Conservation (phyloP, 805 yeast genomes). For the Yarrowia porcina region DNA sequence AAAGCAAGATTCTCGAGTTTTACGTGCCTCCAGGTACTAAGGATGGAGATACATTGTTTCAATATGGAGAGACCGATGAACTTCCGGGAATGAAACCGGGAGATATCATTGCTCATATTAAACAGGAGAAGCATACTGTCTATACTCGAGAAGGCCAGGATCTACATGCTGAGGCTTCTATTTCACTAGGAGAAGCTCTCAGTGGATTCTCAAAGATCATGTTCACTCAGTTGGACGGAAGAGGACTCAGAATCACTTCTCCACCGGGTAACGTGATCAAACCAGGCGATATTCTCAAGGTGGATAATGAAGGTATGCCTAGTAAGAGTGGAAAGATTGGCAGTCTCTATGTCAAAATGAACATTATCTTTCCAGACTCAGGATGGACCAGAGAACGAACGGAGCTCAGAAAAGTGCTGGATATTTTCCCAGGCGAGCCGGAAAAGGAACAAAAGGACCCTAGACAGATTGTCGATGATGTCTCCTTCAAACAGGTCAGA, state of each 20-base stretch:
- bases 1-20: conserved; percentile 71
- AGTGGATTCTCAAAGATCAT: conserved; percentile 70
- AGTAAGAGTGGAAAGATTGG: conserved; percentile 48
- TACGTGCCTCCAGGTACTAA: conserved; percentile 69
- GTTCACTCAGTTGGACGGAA: conserved; percentile 73
- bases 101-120: conserved; percentile 64
- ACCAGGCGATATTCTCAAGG: conserved; percentile 66
- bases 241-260: conserved; percentile 60
- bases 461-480: conserved; percentile 32
- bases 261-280: conserved; percentile 78
- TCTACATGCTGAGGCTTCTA: conserved; percentile 54
- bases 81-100: conserved; percentile 70
- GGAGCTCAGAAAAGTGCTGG: conserved; percentile 43
- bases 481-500: conserved; percentile 27
- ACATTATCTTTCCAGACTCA: conserved; percentile 78
- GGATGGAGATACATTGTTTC: conserved; percentile 56
- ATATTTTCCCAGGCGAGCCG: conserved; percentile 32
- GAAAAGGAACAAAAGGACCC: conserved; percentile 11
- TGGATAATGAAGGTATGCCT: conserved; percentile 85
- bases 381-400: conserved; percentile 76
- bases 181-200: conserved; percentile 77
- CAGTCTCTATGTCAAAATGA: conserved; percentile 65
- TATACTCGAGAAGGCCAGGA: conserved; percentile 63
- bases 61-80: conserved; percentile 74
- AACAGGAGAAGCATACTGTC: conserved; percentile 46